Base-by-base conservation (phyloP, 2,329 filamentous ascomycete genomes). In the Aureobasidium vineae region DNA sequence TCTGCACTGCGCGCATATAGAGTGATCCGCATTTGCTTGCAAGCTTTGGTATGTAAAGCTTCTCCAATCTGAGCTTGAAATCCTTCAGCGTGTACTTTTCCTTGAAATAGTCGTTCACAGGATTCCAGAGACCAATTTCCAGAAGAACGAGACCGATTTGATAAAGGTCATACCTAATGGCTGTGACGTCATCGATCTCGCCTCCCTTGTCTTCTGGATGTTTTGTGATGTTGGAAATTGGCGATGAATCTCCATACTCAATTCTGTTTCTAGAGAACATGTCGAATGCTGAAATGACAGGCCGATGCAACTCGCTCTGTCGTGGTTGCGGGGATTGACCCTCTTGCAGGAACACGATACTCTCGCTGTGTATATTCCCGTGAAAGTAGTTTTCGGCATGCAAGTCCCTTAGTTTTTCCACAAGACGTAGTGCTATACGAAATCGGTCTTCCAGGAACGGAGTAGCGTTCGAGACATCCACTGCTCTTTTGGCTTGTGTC, bases 381-480 rank as follows among this genome's bases (percentile, higher is more conserved):
- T 93, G 90, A 7, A 83, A 84, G 63, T 92, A 85, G 16, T 86
- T 85, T 47, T 88, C 83, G 2, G 84, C 83, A 73, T 93, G 90
- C 75, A 93, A 81, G 70, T 90, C 88, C 72, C 90, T 90, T 40
- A 93, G 83, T 3, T 89, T 90, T 69, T 88, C 88, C 38, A 86
- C 85, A 3, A 93, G 80, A 70, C 91, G 90, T 63, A 89, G 83
- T 3, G 90, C 90, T 60, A 94, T 81, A 16, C 88, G 84, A 72
- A 92, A 93, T 71, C 91, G 90, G 67, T 88, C 87, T 77, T 94
- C 90, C 0, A 93, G 80, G 41, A 85, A 84, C 0, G 89, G 89
- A 71, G 89, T 73, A 11, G 78, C 69, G 13, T 71, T 69, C 23
- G 80, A 79, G 4, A 74, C 73, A 52, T 77, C 79, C 61, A 76